Evolutionary conservation across 106 monocot species (phyloP).

Genomic region (Vanilla planifolia): DNA sequence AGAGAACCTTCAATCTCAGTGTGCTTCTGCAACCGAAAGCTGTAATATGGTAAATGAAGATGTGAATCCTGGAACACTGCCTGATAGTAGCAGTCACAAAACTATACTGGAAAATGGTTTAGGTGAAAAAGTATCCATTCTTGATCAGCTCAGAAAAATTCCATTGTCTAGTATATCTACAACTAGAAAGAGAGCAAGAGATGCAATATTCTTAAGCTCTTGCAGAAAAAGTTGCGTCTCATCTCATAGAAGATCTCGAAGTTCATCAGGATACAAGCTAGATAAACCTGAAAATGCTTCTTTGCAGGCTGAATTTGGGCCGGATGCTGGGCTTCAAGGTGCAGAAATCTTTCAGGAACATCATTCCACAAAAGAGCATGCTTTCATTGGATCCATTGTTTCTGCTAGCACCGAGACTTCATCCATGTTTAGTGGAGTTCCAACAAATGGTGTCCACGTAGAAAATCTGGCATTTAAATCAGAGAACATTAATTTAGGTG

Average conservation of each 20-base stretch:
- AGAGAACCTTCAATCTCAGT: conserved; percentile 17
- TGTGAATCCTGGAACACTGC: conserved; percentile 7
- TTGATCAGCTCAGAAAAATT: conserved; percentile 50
- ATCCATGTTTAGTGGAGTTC: conserved; percentile 3
- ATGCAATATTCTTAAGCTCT: conserved; percentile 23
- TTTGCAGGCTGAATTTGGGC: conserved; percentile 4
- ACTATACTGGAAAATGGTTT: conserved; percentile 20
- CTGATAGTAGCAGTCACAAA: conserved; percentile 14
- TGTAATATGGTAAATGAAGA: conserved; percentile 9
- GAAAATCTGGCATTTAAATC: conserved; percentile 4
- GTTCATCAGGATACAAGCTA: conserved; percentile 21
- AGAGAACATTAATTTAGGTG: conserved; percentile 12
- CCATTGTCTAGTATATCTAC: conserved; percentile 31
- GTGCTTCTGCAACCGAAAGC: conserved; percentile 8
- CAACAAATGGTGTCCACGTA: conserved; percentile 1
- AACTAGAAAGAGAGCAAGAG: conserved; percentile 43
- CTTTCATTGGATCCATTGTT: not conserved
- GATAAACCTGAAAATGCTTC: conserved; percentile 19
- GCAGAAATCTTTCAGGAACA: conserved; percentile 14
- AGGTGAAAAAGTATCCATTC: conserved; percentile 40
- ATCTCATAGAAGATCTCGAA: conserved; percentile 47
- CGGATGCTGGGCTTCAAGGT: conserved; percentile 10
- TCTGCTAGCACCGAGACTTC: conserved; percentile 2
- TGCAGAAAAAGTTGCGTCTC: conserved; percentile 19
- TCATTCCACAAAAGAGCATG: conserved; percentile 3